Evolutionary conservation across 352 stramenopile genomes (phyloP).

Genomic region (Phytopythium litorale): DNA sequence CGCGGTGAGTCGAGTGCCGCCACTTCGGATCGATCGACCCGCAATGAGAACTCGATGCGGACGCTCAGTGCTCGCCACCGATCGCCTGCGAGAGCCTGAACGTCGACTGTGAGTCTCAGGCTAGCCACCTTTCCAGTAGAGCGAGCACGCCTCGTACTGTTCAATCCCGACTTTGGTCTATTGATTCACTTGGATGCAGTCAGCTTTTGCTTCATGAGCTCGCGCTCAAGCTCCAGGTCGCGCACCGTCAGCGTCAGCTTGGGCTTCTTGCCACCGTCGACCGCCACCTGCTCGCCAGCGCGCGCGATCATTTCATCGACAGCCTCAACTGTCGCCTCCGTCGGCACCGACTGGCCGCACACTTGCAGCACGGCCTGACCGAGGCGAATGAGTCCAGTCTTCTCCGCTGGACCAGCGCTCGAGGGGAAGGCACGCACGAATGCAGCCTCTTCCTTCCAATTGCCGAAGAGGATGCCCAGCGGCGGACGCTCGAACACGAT

Average conservation of each 20-base stretch:
- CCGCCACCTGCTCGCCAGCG: conserved; percentile 12
- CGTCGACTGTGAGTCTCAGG: not conserved
- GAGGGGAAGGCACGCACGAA: conserved; percentile 83
- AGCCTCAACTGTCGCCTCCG: conserved; percentile 41
- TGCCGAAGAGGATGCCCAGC: conserved; percentile 80
- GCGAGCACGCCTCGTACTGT: not conserved
- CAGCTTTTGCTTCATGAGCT: conserved; percentile 57
- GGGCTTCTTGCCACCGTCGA: conserved; percentile 17
- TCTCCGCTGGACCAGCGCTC: conserved; percentile 65
- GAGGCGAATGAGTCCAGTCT: conserved; percentile 45
- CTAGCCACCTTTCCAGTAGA: not conserved
- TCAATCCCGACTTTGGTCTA: not conserved
- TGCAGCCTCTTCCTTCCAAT: conserved; percentile 72
- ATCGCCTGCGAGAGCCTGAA: not conserved
- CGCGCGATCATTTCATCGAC: conserved; percentile 75
- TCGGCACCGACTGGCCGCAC: conserved; percentile 58
- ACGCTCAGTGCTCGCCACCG: not conserved
- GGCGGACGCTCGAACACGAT: conserved; percentile 62
- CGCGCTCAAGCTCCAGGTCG: conserved; percentile 74
- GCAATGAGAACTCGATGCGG: not conserved
- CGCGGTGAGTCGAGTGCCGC: not conserved
- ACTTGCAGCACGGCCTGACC: conserved; percentile 77
- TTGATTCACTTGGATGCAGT: conserved; percentile 6
- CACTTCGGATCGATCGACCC: not conserved
- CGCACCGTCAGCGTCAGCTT: conserved; percentile 66